Conservation (phyloP, 2,329 filamentous ascomycete species). For the Aspergillus udagawae region DNA sequence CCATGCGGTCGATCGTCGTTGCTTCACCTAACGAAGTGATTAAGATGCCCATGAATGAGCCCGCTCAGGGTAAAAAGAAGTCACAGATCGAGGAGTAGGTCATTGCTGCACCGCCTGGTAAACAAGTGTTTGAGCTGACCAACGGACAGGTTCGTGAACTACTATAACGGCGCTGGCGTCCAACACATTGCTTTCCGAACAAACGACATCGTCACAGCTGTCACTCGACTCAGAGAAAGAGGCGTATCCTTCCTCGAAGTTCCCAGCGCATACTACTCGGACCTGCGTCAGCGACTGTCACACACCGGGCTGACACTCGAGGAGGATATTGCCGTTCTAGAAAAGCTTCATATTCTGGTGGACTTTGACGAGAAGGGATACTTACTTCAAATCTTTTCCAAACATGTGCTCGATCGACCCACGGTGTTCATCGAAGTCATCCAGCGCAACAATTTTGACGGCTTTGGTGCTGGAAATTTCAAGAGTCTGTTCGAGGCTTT, state of each 20-base stretch:
- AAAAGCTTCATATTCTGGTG: conserved; percentile 76
- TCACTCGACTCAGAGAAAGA: conserved; percentile 67
- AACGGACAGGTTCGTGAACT: conserved; percentile 54
- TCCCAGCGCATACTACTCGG: conserved; percentile 73
- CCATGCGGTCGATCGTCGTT: conserved; percentile 83
- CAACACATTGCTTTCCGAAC: conserved; percentile 89
- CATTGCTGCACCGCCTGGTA: background rate
- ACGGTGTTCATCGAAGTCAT: conserved; percentile 95
- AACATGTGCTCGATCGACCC: conserved; percentile 85
- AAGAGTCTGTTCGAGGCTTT: conserved; percentile 90
- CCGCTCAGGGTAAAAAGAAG: conserved; percentile 76
- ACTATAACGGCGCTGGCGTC: conserved; percentile 80
- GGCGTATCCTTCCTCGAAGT: conserved; percentile 87
- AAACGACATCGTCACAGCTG: conserved; percentile 66
- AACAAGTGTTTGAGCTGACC: background rate
- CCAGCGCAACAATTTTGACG: conserved; percentile 79
- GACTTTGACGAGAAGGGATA: conserved; percentile 91
- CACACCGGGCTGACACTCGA: conserved; percentile 53
- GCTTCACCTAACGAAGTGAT: conserved; percentile 73
- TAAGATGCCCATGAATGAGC: conserved; percentile 98
- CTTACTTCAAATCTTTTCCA: conserved; percentile 67
- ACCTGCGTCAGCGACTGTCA: conserved; percentile 66
- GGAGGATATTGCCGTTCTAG: conserved; percentile 71
- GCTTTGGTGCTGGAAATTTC: conserved; percentile 90
- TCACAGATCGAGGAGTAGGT: conserved; percentile 82